Evolutionary conservation across 495 filamentous ascomycete species (phyloP).

Genomic region (Penicillium ochrochloron): DNA sequence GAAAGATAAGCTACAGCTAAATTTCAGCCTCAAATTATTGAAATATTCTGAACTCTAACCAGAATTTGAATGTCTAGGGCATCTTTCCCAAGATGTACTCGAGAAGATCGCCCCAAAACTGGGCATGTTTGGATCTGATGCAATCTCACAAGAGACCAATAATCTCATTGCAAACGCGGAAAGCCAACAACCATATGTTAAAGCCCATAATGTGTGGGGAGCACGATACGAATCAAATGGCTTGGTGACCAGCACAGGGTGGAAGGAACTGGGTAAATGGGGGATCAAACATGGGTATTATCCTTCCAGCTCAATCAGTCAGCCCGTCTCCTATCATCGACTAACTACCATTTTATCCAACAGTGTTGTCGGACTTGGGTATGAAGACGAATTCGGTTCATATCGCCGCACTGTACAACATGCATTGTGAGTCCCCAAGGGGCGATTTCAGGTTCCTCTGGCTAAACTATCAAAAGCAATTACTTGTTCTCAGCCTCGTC

Average conservation of each 20-base stretch:
- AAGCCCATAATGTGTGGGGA: slow-evolving; percentile 40
- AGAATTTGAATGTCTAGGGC: slow-evolving; percentile 7
- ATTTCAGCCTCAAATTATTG: too few species aligned
- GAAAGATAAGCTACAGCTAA: background rate
- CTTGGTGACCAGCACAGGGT: slow-evolving; percentile 43
- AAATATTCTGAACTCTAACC: background rate
- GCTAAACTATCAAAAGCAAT: slow-evolving; percentile 56
- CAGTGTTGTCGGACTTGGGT: slow-evolving; percentile 46
- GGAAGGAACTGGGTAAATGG: slow-evolving; percentile 41
- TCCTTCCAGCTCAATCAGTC: background rate
- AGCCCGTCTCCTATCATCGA: background rate
- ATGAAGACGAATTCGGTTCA: slow-evolving; percentile 35
- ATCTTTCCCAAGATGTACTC: slow-evolving; percentile 16
- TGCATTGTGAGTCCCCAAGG: slow-evolving; percentile 32
- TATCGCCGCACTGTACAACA: slow-evolving; percentile 45
- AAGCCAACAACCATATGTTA: slow-evolving; percentile 34
- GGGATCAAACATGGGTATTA: slow-evolving; percentile 36
- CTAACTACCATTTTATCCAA: background rate
- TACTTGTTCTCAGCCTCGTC: slow-evolving; percentile 67
- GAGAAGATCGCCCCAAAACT: slow-evolving; percentile 15
- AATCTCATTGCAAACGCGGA: slow-evolving; percentile 30
- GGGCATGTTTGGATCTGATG: slow-evolving; percentile 16
- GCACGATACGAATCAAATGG: slow-evolving; percentile 35
- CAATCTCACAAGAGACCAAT: slow-evolving; percentile 23
- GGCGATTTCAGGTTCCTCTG: slow-evolving; percentile 25